Base-by-base conservation (phyloP, 1,284 basidiomycete genomes). In the Fistulinella cinereoalba region DNA sequence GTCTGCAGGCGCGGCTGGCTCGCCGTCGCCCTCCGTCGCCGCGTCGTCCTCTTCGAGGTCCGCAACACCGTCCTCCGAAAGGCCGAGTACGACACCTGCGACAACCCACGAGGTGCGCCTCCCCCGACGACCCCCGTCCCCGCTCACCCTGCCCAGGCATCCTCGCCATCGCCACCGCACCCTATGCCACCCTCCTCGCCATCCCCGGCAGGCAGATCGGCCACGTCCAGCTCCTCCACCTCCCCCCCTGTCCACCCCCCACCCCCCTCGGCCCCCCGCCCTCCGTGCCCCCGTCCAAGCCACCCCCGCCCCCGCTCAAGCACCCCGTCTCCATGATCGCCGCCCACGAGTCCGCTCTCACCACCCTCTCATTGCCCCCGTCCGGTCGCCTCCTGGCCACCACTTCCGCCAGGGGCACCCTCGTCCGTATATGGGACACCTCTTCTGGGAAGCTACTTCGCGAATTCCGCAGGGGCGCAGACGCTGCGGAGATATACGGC, bases 401-500 rank as follows among this genome's bases (percentile, higher is more conserved):
- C 0, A 88, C 92, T 4, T 94, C 91, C 11, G 75, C 81, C 32
- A 77, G 85, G 46, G 94, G 94, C 7, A 97, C 94, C 2, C 75
- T 97, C 28, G 78, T 97, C 28, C 79, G 94, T 36, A 79, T 97
- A 53, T 97, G 93, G 93, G 90, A 96, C 65, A 71, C 88, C 1
- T 64, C 71, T 13, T 80, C 83, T 3, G 90, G 92, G 7, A 85
- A 85, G 53, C 80, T 90, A 34, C 70, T 92, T 37, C 74, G 84
- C 41, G 95, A 97, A 65, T 75, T 97, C 27, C 74, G 94, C 44
- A 77, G 94, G 63, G 94, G 94, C 4, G 82, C 88, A 15, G 95
- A 97, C 66, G 84, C 88, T 54, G 94, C 94, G 16, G 86, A 90
- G 58, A 95, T 97, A 46, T 97, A 93, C 70, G 92, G 92, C 1